Evolutionary conservation across 441 rosid genomes (phyloP), one percentile per base, ranked within the genome.

Genomic region (California macrophylla): DNA sequence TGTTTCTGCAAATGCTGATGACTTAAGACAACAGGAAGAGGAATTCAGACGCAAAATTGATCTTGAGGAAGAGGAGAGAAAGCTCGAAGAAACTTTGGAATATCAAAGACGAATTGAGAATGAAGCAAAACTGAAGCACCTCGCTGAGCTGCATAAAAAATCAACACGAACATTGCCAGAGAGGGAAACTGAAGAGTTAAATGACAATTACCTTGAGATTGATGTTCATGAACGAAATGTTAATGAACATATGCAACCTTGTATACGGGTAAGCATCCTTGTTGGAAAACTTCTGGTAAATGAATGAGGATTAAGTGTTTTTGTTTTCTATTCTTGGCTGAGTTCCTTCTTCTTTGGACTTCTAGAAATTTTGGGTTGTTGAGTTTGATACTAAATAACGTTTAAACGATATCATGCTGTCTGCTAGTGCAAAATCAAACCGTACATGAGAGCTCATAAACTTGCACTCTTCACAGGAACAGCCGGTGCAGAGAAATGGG

Each of bases 61-160:
- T 85, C 87, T 86, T 67, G 96, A 91, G 83, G 94, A 80, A 66
- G 97, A 91, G 88, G 99, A 86, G 77, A 83, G 86, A 75, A 90
- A 89, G 84, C 96, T 94, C 8, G 90, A 89, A 81, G 92, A 85
- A 81, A 84, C 94, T 47, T 71, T 94, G 69, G 93, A 90, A 73
- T 89, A 88, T 79, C 99, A 91, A 80, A 89, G 97, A 74, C 78
- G 79, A 77, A 87, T 91, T 76, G 97, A 94, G 87, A 82, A 87
- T 81, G 97, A 89, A 84, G 91, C 97, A 64, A 94, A 94, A 76
- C 82, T 78, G 77, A 90, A 92, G 83, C 97, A 82, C 67, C 89
- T 91, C 66, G 91, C 90, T 26, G 92, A 87, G 84, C 93, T 86
- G 70, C 87, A 87, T 30, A 91, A 86, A 74, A 88, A 76, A 80